Percentiles rank a stretch among this genome's conserved stretches.
Conservation (phyloP, 768 basidiomycete genomes). For the Pleurotus platypus region DNA sequence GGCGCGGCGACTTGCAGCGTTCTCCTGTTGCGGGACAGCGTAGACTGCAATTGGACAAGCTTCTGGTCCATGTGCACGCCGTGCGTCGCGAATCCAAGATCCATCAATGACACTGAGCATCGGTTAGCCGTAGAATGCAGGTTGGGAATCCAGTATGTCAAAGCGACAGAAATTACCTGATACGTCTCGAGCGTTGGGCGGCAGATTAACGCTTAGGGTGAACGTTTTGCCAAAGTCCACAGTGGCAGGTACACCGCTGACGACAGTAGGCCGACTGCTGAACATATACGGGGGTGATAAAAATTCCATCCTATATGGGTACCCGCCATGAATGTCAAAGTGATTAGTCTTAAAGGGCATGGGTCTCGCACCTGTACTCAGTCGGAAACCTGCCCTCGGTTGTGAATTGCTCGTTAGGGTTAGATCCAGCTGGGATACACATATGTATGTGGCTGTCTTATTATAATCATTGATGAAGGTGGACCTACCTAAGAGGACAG, state of each 20-base stretch:
- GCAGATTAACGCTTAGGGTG: slow-evolving; percentile 29
- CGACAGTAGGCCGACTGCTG: slow-evolving; percentile 26
- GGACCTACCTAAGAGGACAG: slow-evolving; percentile 21
- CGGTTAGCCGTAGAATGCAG: neutral
- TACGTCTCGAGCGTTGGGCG: slow-evolving; percentile 20
- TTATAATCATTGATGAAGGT: neutral
- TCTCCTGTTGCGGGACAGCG: slow-evolving; percentile 25
- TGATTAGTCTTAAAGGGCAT: neutral
- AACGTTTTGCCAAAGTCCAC: slow-evolving; percentile 34
- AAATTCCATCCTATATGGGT: slow-evolving; percentile 24
- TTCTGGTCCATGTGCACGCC: slow-evolving; percentile 37
- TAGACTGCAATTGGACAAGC: slow-evolving; percentile 31
- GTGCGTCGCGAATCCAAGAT: slow-evolving; percentile 40
- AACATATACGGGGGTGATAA: slow-evolving; percentile 40
- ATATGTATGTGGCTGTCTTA: neutral
- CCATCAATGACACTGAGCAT: slow-evolving; percentile 32
- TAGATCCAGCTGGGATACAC: slow-evolving; percentile 34
- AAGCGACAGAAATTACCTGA: slow-evolving; percentile 19
- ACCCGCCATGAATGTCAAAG: neutral
- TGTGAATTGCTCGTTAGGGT: slow-evolving; percentile 36
- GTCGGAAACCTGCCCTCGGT: slow-evolving; percentile 17
- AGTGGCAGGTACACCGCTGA: slow-evolving; percentile 30
- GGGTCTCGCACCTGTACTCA: slow-evolving; percentile 26
- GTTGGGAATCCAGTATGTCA: neutral
- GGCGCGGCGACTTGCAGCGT: slow-evolving; percentile 30